Base-by-base conservation (phyloP, 768 basidiomycete species). In the Postia placenta region DNA sequence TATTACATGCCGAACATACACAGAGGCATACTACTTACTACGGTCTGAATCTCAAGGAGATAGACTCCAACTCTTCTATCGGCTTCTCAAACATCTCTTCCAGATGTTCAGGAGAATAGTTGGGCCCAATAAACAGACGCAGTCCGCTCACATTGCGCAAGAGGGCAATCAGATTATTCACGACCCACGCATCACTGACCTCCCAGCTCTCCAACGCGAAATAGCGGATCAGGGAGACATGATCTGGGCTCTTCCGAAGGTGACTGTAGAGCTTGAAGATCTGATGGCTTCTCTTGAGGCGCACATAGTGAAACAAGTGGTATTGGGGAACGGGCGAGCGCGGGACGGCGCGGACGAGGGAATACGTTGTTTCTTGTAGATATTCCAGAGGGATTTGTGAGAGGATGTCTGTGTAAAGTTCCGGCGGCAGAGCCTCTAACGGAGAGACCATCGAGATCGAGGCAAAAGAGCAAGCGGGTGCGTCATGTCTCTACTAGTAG, bases 21-120 rank as follows among this genome's bases (percentile, higher is more conserved):
- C n/a, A n/a, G n/a, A n/a, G n/a, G n/a, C n/a, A n/a, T 1, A 22
- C 14, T 12, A 67, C 85, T 67, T 61, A 88, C 85, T 93, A 94
- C 3, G 92, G 92, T 48, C 85, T 75, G 66, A 95, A 94, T 51
- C 85, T 69, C 45, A 95, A 60, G 3, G 80, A 75, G 14, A 94
- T 67, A 53, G 70, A 70, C 30, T 65, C 55, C 53, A 95, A 56
- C 0, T 54, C 58, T 11, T 64, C 58, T 45, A 76, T 68, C 4
- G 82, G 79, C 24, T 69, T 65, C 48, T 70, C 61, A 50, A 85
- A 72, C 27, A 92, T 71, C 44, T 85, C 83, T 53, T 85, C 82
- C 44, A 93, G 63, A 64, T 92, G 87, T 55, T 93, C 90, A 2
- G 92, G 92, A 0, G 81, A 63, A 62, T 92, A 92, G 52, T 64